Base-by-base conservation (phyloP, 495 filamentous ascomycete genomes). In the Penicillium herquei region DNA sequence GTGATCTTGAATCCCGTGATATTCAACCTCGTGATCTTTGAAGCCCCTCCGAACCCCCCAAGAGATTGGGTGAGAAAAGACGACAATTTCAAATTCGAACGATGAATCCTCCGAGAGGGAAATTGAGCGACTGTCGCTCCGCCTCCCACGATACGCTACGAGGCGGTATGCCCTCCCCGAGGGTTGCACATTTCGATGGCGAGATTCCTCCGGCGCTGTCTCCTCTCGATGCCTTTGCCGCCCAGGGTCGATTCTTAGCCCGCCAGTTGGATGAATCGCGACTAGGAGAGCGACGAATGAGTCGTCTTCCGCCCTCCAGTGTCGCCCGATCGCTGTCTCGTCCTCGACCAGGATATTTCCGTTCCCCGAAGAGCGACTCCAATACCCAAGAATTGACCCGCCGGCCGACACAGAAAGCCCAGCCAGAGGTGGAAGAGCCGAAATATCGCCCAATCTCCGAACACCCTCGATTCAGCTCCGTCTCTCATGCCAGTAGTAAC, bases 161-260 rank as follows among this genome's bases (percentile, higher is more conserved):
- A 26, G 67, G 62, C 37, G 72, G 82, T 10, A 71, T 87, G 6
- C 77, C 78, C 49, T 91, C 88, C 3, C 87, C 89, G 40, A 84
- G 88, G 49, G 75, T 92, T 56, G 69, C 74, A 55, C 89, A 93
- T 66, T 78, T 87, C 50, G 87, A 88, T 47, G 94, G 93, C 46
- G 94, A 96, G 62, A 80, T 91, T 9, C 93, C 94, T 33, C 94
- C 94, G 13, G 87, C 92, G 32, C 82, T 97, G 46, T 98, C 94
- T 2, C 94, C 94, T 13, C 83, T 98, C 44, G 94, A 98, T 78
- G 93, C 94, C 39, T 90, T 98, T 58, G 91, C 91, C 14, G 81
- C 90, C 55, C 92, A 96, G 59, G 92, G 91, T 54, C 87, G 92
- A 47, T 68, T 93, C 58, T 81, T 98, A 43, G 89, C 90, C n/a